Evolutionary conservation across 2,329 filamentous ascomycete species (phyloP), one percentile per base, ranked within the genome.

Genomic region (Davidsoniella eucalypti): DNA sequence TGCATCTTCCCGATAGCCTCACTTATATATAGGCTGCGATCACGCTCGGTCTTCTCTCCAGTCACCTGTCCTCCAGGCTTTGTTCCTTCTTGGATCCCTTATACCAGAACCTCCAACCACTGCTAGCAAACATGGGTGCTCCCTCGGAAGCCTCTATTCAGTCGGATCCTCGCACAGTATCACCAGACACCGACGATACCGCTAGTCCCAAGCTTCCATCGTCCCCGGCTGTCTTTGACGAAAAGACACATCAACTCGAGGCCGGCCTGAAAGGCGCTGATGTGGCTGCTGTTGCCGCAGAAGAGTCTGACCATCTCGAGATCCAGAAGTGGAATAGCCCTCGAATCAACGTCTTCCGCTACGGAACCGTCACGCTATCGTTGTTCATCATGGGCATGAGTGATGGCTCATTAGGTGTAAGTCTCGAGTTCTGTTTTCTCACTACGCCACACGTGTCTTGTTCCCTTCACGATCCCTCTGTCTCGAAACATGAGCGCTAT

Each of bases 321-420:
- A 57, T 67, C 14, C 73, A 82, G 57, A 65, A 61, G 61, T 86
- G 82, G 82, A 84, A 84, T 57, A 63, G 65, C n/a, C 72, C 80
- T 0, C 61, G 64, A 7, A 66, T 68, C 40, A 84, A 81, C 59
- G 63, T 74, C 4, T 78, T 67, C 56, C 72, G 79, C 38, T 75
- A 76, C 43, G 61, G 74, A 36, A 69, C 75, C 0, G 72, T 76
- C 2, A 76, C 80, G 57, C 76, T 73, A 62, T 70, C 72, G 4
- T 77, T 85, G 55, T 64, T 79, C 17, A 67, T 83, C 29, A 75
- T 82, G 67, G 82, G 82, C 5, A 72, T 80, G 65, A 82, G 82
- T 57, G 82, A 86, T 63, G 80, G 73, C 8, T 74, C 75, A 21
- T 70, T 77, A 42, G 80, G 80, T 40, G 76, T 77, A 66, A 60